These are phyloP conservation scores for Nakazawaea holstii DNA, from an alignment of 805 yeast species.

Conservation along the genomic window DNA sequence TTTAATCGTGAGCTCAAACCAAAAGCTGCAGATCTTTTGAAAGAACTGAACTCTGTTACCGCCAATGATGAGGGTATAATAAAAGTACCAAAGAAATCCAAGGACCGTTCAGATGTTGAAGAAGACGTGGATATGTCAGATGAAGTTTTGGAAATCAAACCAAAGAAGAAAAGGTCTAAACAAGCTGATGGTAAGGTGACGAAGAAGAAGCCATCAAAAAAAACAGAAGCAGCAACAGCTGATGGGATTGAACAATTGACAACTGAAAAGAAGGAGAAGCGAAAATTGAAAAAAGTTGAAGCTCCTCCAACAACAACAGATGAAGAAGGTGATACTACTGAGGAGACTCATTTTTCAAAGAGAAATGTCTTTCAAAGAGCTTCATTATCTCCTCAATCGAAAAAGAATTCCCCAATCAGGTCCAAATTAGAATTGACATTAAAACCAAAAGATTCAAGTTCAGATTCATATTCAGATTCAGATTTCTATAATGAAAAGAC, in stretches of 20 bases:
- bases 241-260: background rate
- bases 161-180: conserved; percentile 7
- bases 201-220: conserved; percentile 6
- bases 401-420: conserved; percentile 18
- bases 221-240: background rate
- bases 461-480: background rate
- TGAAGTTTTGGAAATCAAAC: background rate
- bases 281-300: conserved; percentile 7
- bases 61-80: conserved; percentile 21
- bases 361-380: conserved; percentile 34
- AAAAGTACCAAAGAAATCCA: conserved; percentile 6
- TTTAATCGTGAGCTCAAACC: conserved; percentile 53
- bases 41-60: conserved; percentile 19
- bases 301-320: conserved; percentile 9
- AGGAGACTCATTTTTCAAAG: conserved; percentile 23
- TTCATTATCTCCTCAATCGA: conserved; percentile 21
- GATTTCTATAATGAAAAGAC: background rate
- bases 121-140: background rate
- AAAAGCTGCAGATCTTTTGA: conserved; percentile 35
- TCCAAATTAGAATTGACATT: background rate
- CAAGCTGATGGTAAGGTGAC: conserved; percentile 1
- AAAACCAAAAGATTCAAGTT: background rate
- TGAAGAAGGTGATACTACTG: conserved; percentile 1
- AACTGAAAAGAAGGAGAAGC: conserved; percentile 4
- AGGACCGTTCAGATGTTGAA: background rate